Conservation (phyloP, 371 early-diverging fungal genomes). For the Apophysomyces ossiformis region DNA sequence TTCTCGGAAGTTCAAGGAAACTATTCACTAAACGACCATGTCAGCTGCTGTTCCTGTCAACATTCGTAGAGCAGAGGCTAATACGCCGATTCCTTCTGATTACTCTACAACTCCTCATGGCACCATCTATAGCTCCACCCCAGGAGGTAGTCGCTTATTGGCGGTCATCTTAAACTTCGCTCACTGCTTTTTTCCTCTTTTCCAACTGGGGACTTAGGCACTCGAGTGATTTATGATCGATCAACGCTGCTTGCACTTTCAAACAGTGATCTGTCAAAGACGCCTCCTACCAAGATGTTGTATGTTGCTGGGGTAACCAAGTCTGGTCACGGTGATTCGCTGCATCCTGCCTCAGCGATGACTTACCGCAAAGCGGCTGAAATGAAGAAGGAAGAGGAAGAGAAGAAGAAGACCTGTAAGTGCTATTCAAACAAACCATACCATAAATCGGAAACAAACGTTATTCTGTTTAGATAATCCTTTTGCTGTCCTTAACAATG, state of each 20-base stretch:
- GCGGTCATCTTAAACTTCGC: not conserved
- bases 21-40: constrained; percentile 16
- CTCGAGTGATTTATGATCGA: constrained; percentile 72
- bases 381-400: constrained; percentile 46
- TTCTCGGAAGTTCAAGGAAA: not conserved
- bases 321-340: constrained; percentile 31
- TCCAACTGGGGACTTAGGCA: constrained; percentile 37
- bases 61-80: constrained; percentile 56
- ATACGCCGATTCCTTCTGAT: constrained; percentile 54
- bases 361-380: constrained; percentile 40
- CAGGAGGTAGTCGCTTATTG: constrained; percentile 51
- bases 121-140: constrained; percentile 64
- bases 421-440: not conserved
- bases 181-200: constrained; percentile 9
- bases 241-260: constrained; percentile 64
- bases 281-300: constrained; percentile 65
- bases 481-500: constrained; percentile 39
- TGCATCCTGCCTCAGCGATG: constrained; percentile 18
- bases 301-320: constrained; percentile 70
- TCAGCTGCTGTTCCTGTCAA: constrained; percentile 46
- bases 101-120: constrained; percentile 65
- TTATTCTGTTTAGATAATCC: constrained; percentile 37
- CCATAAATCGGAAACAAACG: no score
- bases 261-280: constrained; percentile 67
- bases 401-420: constrained; percentile 55